These are phyloP conservation scores for Pinus tabuliformis DNA, from an alignment of 75 land plant genomes.

Conservation along the genomic window DNA sequence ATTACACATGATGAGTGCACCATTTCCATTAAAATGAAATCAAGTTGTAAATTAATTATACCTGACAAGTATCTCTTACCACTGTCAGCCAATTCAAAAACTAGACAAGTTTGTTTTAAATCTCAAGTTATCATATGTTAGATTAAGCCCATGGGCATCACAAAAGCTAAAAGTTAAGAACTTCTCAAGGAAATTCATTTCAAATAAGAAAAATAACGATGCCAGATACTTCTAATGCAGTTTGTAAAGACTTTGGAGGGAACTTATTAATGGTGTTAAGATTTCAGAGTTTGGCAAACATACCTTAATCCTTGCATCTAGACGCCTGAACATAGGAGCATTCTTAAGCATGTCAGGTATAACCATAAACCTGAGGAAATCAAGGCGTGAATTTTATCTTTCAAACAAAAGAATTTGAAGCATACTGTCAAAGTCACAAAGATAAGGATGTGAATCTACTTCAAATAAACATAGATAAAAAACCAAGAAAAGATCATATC, in stretches of 20 bases:
- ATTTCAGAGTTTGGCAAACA: background rate
- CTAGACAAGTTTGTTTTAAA: no score
- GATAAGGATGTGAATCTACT: background rate
- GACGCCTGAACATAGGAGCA: constrained; percentile 98
- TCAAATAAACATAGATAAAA: background rate
- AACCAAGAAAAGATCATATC: background rate
- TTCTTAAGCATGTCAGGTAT: constrained; percentile 99
- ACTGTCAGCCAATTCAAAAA: no score
- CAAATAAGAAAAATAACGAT: no score
- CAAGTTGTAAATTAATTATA: background rate
- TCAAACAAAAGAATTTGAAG: background rate
- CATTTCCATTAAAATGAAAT: constrained; percentile 1
- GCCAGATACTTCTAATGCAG: no score
- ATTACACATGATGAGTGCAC: background rate
- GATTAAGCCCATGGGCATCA: no score
- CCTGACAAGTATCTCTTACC: background rate
- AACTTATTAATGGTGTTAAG: background rate
- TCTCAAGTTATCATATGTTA: no score
- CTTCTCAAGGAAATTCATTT: no score
- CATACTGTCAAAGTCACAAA: background rate
- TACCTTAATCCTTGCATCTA: constrained; percentile 97
- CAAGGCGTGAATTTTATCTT: background rate
- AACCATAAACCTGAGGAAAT: constrained; percentile 77
- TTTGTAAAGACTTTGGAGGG: background rate
- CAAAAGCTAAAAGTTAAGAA: no score